phyloP scores from a whole-genome alignment of 306 rosid genomes.

The Begonia fuchsioides region DNA sequence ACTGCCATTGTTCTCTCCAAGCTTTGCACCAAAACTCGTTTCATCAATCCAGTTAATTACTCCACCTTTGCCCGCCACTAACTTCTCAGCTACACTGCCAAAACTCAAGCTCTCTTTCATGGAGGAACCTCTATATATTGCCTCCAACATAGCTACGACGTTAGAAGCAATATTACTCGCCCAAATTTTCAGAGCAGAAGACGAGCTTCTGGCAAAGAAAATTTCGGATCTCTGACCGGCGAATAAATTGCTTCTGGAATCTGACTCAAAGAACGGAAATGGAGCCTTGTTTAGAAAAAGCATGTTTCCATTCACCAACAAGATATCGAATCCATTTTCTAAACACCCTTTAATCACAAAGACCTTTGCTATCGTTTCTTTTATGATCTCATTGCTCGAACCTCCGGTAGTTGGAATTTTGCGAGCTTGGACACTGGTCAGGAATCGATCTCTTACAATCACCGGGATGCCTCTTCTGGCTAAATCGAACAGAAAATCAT shows the following conservation, averaged over 20 bases:
- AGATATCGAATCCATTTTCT: constrained; percentile 33
- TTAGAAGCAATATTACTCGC: constrained; percentile 17
- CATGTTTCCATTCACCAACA: constrained; percentile 54
- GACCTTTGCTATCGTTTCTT: constrained; percentile 35
- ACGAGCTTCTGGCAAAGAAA: constrained; percentile 36
- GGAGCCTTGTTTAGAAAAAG: constrained; percentile 31
- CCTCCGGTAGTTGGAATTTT: constrained; percentile 24
- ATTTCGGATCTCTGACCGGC: constrained; percentile 37
- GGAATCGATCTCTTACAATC: constrained; percentile 39
- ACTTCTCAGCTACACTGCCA: no score
- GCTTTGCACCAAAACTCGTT: constrained; percentile 19
- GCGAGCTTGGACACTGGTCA: constrained; percentile 24
- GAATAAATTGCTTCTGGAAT: constrained; percentile 23
- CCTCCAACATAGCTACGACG: constrained; percentile 21
- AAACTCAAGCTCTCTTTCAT: constrained; percentile 10
- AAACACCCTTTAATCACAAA: constrained; percentile 37
- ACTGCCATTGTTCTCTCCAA: constrained; percentile 17
- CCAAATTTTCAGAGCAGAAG: constrained; percentile 39
- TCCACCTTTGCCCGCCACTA: no score
- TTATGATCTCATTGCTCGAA: constrained; percentile 21
- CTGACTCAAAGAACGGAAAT: constrained; percentile 17
- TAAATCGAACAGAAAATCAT: constrained; percentile 52
- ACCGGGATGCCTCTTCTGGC: constrained; percentile 76
- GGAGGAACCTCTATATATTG: constrained; percentile 25
- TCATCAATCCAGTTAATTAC: no score